Evolutionary conservation across 2,329 filamentous ascomycete species (phyloP).

Genomic region (Endoconidiophora polonica): DNA sequence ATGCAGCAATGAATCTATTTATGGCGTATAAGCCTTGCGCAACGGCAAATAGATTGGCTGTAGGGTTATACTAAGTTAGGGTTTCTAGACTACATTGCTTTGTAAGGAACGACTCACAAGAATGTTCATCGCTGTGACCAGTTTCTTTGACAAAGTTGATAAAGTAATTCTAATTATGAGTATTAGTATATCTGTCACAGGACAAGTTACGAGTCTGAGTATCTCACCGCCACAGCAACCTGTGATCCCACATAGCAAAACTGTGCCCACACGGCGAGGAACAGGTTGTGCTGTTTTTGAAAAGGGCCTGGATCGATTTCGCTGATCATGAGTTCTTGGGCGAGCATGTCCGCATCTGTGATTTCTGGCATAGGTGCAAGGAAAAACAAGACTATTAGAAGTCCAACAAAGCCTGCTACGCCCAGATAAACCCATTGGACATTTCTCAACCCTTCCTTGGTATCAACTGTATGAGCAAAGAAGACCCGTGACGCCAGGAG

Average conservation of each 20-base stretch:
- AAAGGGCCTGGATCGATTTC: constrained; percentile 32
- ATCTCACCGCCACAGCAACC: constrained; percentile 27
- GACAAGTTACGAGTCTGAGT: neutral
- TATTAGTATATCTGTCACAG: neutral
- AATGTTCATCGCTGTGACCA: constrained; percentile 15
- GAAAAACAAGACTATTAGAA: constrained; percentile 41
- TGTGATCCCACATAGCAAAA: constrained; percentile 49
- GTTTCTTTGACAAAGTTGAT: constrained; percentile 30
- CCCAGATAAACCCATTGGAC: constrained; percentile 50
- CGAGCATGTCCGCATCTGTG: constrained; percentile 45
- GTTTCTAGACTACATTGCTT: constrained; percentile 1
- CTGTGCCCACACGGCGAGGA: constrained; percentile 42
- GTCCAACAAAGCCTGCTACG: constrained; percentile 41
- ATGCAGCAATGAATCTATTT: constrained; percentile 39
- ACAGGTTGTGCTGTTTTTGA: constrained; percentile 41
- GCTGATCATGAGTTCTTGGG: constrained; percentile 29
- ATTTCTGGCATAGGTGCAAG: constrained; percentile 34
- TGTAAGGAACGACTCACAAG: constrained; percentile 7
- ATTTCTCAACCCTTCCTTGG: constrained; percentile 32
- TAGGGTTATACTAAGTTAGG: neutral
- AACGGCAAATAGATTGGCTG: constrained; percentile 36
- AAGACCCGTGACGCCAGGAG: constrained; percentile 44
- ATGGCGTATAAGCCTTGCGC: constrained; percentile 43
- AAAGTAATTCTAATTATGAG: constrained; percentile 26
- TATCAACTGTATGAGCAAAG: constrained; percentile 36